Evolutionary conservation across 345 rosid genomes (phyloP), one percentile per base, ranked within the genome.

Genomic region (Excoecaria agallocha): DNA sequence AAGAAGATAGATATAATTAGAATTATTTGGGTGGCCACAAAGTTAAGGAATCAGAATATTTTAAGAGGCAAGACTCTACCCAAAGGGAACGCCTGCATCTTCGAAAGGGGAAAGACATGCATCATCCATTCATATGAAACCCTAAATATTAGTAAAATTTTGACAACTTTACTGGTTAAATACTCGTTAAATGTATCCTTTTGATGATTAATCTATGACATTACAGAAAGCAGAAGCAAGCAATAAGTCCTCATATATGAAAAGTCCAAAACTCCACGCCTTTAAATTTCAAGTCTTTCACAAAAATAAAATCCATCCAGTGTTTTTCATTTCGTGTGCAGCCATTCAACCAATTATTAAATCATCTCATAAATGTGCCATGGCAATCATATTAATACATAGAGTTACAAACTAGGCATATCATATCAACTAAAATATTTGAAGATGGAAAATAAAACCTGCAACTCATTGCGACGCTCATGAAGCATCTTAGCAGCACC

Each of bases 401-500:
- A 48, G 35, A 25, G 20, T 22, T 12, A 67, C 57, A 48, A n/a
- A 25, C 5, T n/a, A 3, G 11, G 4, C 10, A 45, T 20, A 8
- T 46, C 19, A 46, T 30, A 20, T 46, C 37, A 46, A 49, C 3
- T n/a, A 48, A 66, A 68, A 49, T 35, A 69, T 30, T 39, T 52
- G 39, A 51, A 51, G 13, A 30, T 30, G 30, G 30, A 19, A 19
- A 6, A 51, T 24, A 16, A 15, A 30, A 75, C 78, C 72, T 67
- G 35, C 24, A 75, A 48, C 55, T 67, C 72, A 17, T 75, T 49
- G 49, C 56, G 37, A 50, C 63, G 72, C 67, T 60, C 57, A 48
- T 67, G 65, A 60, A 68, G 66, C 60, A 94, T 87, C 76, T 87
- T 87, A 76, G 98, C 97, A 50, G 98, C 97, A 43, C 98, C 98